Evolutionary conservation across 2,329 filamentous ascomycete species (phyloP).

Genomic region (Hirsutella minnesotensis): DNA sequence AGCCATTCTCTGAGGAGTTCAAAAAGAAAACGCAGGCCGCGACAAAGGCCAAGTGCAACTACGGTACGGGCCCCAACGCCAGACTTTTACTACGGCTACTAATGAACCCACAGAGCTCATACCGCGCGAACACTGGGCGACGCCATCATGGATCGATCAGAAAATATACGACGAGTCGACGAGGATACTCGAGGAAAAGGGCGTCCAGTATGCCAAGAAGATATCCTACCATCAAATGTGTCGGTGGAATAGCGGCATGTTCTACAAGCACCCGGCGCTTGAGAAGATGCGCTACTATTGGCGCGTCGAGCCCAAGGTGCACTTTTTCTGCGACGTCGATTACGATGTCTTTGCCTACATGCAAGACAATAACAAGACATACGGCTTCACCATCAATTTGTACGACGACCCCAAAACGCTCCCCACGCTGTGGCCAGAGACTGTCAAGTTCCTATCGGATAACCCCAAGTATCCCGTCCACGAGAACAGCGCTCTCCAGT

Average conservation of each 20-base stretch:
- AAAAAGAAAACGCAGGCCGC: constrained; percentile 67
- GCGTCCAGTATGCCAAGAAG: constrained; percentile 83
- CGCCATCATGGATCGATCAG: constrained; percentile 83
- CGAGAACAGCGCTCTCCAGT: constrained; percentile 73
- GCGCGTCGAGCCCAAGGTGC: constrained; percentile 96
- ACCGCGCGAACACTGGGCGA: constrained; percentile 89
- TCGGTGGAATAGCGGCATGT: constrained; percentile 95
- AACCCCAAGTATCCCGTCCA: constrained; percentile 66
- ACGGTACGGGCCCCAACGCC: constrained; percentile 47
- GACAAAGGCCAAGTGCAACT: constrained; percentile 80
- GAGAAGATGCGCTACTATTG: constrained; percentile 83
- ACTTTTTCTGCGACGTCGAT: constrained; percentile 98
- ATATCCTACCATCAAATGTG: constrained; percentile 98
- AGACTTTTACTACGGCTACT: background rate
- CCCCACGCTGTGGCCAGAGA: constrained; percentile 88
- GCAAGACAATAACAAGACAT: constrained; percentile 97
- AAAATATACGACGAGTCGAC: constrained; percentile 79
- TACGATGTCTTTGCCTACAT: constrained; percentile 98
- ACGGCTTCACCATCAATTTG: constrained; percentile 95
- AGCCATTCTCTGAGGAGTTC: constrained; percentile 87
- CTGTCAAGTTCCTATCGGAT: constrained; percentile 74
- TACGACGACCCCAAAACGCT: constrained; percentile 87
- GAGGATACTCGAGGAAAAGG: constrained; percentile 67
- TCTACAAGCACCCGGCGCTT: constrained; percentile 91
- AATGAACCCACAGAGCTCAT: constrained; percentile 54